Evolutionary conservation across 2,329 filamentous ascomycete species (phyloP), one percentile per base, ranked within the genome.

Genomic region (Fusarium bactridioides): DNA sequence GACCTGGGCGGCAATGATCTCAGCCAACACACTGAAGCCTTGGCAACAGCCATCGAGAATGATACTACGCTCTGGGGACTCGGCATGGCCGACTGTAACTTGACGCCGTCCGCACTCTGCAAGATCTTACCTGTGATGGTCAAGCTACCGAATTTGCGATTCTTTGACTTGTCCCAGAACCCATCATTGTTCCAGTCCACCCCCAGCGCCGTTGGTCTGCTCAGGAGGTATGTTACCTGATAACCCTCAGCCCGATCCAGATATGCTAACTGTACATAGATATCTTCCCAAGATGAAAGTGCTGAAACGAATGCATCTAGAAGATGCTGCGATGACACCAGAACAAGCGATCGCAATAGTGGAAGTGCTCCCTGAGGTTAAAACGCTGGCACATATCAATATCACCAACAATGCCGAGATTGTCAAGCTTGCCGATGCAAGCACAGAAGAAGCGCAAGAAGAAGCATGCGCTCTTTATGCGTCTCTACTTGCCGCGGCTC

Each of bases 391-490:
- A 12, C 95, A 98, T 82, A 86, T 99, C 72, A 96, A 92, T 77
- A 88, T 98, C 7, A 84, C 97, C 43, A 93, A 96, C 74, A 99
- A 99, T 76, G 86, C 90, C 2, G 87, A 90, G 67, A 84, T 98
- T 9, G 85, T 88, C 27, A 88, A 88, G 51, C 87, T 97, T 29
- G 92, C 94, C 10, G 88, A 90, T 67, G 93, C 94, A 1, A 92
- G 87, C 56, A 93, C 93, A 10, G 94, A 96, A 76, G 91, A 91
- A 63, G 88, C 87, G 3, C 94, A 98, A 80, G 95, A 98, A 82
- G 95, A 98, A 82, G 95, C 96, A 2, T 97, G 94, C 76, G 96
- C 96, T 2, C 83, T 98, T 11, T 98, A 97, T 79, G 94, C 96
- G 2, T 97, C 95, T 4, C 86, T 98, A 25, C 92, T 97, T 83